phyloP scores from a whole-genome alignment of 768 basidiomycete genomes.

The Boletus speciosus region DNA sequence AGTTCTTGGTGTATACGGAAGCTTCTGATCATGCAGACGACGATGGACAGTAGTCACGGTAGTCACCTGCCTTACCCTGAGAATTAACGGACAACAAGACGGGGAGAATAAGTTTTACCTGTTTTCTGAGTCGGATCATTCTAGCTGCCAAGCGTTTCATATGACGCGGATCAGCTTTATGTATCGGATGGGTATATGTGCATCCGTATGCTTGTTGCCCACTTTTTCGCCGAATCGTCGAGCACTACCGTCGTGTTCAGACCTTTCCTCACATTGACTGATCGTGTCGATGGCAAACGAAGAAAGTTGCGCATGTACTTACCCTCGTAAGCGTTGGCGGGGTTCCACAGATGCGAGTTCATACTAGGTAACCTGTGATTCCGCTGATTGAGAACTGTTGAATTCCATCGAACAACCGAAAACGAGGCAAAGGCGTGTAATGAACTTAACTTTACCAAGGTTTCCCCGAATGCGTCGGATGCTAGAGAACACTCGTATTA shows the following conservation, averaged over 20 bases:
- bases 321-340: background rate
- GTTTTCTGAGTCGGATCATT: background rate
- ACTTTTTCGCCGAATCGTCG: no score
- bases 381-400: conserved; percentile 1
- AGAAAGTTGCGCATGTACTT: background rate
- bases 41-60: no score
- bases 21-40: no score
- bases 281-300: background rate
- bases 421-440: conserved; percentile 24
- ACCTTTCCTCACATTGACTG: background rate
- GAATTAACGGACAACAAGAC: no score
- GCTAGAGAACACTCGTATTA: conserved; percentile 1
- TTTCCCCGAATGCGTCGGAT: background rate
- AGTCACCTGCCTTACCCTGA: background rate
- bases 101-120: background rate
- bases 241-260: no score
- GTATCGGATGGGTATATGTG: background rate
- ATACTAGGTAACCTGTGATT: background rate
- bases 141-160: background rate
- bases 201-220: no score
- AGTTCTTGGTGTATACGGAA: no score
- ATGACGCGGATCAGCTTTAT: conserved; percentile 6
- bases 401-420: conserved; percentile 16
- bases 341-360: background rate
- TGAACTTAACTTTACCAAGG: conserved; percentile 18